These are phyloP conservation scores for Amphirosellinia nigrospora DNA, from an alignment of 495 filamentous ascomycete genomes.

Conservation along the genomic window DNA sequence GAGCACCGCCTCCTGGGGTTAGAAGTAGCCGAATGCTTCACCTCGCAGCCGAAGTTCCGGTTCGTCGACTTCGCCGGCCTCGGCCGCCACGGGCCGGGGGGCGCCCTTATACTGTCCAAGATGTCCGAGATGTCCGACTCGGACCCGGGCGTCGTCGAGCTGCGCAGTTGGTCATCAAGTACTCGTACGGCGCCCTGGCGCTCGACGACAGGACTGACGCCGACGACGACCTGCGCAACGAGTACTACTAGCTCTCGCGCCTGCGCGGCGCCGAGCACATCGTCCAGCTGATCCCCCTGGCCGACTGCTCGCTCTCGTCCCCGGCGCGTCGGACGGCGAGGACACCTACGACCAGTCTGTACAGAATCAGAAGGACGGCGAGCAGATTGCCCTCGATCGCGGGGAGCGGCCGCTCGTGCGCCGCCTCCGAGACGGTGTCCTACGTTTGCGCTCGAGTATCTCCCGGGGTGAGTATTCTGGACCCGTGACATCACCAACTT, in stretches of 20 bases:
- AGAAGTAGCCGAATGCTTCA: neutral
- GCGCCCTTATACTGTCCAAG: neutral
- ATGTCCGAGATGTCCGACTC: neutral
- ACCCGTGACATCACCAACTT: neutral
- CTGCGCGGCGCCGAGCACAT: slow-evolving; percentile 14
- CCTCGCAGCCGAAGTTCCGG: neutral
- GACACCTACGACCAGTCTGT: neutral
- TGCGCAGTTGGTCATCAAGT: slow-evolving; percentile 10
- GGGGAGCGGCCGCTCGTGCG: too few relatives aligned
- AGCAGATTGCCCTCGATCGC: neutral
- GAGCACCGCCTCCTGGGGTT: neutral
- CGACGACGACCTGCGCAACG: slow-evolving; percentile 12
- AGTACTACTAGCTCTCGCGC: neutral
- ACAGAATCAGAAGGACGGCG: neutral
- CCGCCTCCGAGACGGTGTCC: neutral
- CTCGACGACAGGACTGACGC: neutral
- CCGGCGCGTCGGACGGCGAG: neutral
- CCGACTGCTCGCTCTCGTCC: neutral
- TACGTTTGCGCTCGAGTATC: slow-evolving; percentile 14
- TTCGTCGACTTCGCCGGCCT: slow-evolving; percentile 16
- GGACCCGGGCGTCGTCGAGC: neutral
- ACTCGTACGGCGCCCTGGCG: neutral
- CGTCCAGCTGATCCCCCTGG: neutral
- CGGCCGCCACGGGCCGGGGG: neutral
- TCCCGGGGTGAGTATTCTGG: neutral